Evolutionary conservation across 192 early-diverging fungal genomes (phyloP).

Genomic region (Dissophora ornata): DNA sequence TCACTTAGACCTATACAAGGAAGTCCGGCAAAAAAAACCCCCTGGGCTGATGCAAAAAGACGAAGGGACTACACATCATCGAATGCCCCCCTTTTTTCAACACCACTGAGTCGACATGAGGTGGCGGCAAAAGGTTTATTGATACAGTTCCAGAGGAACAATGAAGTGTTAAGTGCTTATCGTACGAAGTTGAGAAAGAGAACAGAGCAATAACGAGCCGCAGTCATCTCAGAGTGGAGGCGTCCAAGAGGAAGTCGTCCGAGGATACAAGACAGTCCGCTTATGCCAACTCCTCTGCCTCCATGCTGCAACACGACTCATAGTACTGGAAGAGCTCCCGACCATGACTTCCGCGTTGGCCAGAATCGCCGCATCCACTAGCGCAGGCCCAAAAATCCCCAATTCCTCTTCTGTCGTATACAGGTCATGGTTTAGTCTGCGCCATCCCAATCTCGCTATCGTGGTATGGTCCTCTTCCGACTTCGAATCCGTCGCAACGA

Average conservation of each 20-base stretch:
- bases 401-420: conserved; percentile 44
- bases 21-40: too few species aligned
- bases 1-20: too few species aligned
- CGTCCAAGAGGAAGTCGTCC: conserved; percentile 29
- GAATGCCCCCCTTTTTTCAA: too few species aligned
- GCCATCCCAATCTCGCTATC: conserved; percentile 41
- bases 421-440: conserved; percentile 26
- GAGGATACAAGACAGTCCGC: conserved; percentile 25
- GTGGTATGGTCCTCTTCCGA: conserved; percentile 22
- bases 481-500: conserved; percentile 30
- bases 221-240: neutral
- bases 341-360: conserved; percentile 37
- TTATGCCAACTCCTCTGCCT: conserved; percentile 32
- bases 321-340: conserved; percentile 28
- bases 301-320: conserved; percentile 26
- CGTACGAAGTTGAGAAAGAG: neutral
- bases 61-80: too few species aligned
- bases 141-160: too few species aligned
- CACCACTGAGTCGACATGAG: too few species aligned
- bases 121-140: too few species aligned
- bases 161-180: too few species aligned
- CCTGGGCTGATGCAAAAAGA: too few species aligned
- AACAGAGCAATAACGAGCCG: too few species aligned
- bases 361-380: conserved; percentile 42
- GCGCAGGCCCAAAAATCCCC: conserved; percentile 41